Percentiles rank a stretch among this genome's conserved stretches.
Evolutionary conservation across 176 grass and related monocot species (phyloP).

Genomic region (Themeda triandra): DNA sequence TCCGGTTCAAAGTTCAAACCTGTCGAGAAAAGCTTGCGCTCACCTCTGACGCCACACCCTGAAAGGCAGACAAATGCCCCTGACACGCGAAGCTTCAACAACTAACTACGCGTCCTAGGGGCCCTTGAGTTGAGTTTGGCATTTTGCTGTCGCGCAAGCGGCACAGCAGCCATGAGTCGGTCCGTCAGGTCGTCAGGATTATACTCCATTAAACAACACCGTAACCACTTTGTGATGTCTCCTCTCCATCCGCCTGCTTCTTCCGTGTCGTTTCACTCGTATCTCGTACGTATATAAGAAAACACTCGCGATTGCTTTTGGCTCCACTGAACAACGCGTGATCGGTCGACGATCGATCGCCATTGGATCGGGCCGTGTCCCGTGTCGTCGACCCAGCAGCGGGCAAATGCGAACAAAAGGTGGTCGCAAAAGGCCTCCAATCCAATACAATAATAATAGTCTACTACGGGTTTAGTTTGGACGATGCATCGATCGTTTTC

Average conservation of each 20-base stretch:
- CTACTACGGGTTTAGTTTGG: neutral
- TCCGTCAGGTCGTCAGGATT: neutral
- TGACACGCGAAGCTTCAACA: slow-evolving; percentile 16
- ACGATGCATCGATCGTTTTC: no score
- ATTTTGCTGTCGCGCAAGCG: slow-evolving; percentile 26
- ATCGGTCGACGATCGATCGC: no score
- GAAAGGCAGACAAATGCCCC: neutral
- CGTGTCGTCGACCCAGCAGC: neutral
- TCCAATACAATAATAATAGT: no score
- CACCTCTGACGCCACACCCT: neutral
- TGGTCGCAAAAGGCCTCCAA: neutral
- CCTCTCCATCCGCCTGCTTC: neutral
- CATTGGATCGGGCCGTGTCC: neutral
- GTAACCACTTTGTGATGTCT: neutral
- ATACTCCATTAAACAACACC: no score
- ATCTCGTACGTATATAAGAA: no score
- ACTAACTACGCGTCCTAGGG: no score
- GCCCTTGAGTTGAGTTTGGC: neutral
- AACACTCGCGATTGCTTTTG: neutral
- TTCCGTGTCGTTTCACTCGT: neutral
- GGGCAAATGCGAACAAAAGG: neutral
- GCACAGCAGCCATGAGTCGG: neutral
- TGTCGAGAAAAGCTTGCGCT: neutral
- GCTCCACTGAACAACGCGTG: neutral
- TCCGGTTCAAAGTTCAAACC: neutral